These are phyloP conservation scores for Fremontodendron californicum DNA, from an alignment of 345 rosid genomes.

Conservation along the genomic window DNA sequence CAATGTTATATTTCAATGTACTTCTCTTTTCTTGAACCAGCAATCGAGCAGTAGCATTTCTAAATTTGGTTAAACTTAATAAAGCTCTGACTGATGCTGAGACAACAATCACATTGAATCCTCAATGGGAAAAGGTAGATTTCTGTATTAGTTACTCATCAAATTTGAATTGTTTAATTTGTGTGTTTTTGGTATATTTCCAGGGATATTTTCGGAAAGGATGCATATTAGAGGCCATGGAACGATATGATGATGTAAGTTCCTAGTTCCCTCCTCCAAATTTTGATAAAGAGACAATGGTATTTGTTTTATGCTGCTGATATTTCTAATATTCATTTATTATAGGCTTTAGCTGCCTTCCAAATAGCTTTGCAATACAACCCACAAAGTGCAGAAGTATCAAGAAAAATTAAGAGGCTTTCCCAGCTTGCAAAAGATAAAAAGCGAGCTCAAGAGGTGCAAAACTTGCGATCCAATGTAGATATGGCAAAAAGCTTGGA, in stretches of 20 bases:
- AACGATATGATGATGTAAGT: constrained; percentile 74
- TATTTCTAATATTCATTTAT: background rate
- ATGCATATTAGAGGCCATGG: constrained; percentile 94
- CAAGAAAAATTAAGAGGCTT: background rate
- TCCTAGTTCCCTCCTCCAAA: background rate
- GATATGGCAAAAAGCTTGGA: too few species aligned
- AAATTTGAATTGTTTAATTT: background rate
- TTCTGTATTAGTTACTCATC: background rate
- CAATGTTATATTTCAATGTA: background rate
- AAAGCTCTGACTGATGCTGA: constrained; percentile 95
- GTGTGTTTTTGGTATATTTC: constrained; percentile 17
- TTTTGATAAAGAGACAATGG: background rate
- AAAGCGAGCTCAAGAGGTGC: too few species aligned
- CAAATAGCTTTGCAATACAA: constrained; percentile 68
- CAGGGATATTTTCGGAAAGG: constrained; percentile 98
- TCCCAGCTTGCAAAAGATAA: constrained; percentile 3
- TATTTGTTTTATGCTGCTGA: constrained; percentile 1
- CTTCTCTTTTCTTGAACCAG: constrained; percentile 35
- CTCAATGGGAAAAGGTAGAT: constrained; percentile 90
- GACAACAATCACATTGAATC: constrained; percentile 72
- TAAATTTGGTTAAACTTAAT: constrained; percentile 79
- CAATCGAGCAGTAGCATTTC: constrained; percentile 96
- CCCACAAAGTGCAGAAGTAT: constrained; percentile 79
- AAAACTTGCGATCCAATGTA: too few species aligned
- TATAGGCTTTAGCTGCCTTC: constrained; percentile 75